Base-by-base conservation (phyloP, 2,329 filamentous ascomycete genomes). In the Talaromyces albobiverticillius region DNA sequence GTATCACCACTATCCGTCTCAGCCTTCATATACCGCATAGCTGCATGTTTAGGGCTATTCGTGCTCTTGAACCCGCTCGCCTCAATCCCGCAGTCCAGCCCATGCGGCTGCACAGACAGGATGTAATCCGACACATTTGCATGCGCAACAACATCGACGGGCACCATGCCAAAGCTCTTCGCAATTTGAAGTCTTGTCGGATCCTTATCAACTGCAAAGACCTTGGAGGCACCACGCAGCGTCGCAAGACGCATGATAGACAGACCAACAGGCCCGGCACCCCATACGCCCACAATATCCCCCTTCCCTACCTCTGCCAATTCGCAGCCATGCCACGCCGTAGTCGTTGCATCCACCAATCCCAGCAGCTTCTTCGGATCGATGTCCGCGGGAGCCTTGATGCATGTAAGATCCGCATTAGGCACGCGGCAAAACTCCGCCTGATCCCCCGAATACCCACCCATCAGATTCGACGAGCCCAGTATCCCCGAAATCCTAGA, bases 371-470 rank as follows among this genome's bases (percentile, higher is more conserved):
- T 69, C 53, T 65, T 62, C 0, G 66, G 59, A 4, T 60, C 57
- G 3, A 67, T 42, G 23, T 64, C 54, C 2, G 57, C 50, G 3
- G 68, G 67, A 9, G 59, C 62, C 53, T 64, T 61, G 31, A 70
- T 58, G 46, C 65, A 67, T 16, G 59, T 60, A 11, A 70, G 38
- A 52, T 71, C 67, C 2, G 67, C 69, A 54, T 68, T 67, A 6
- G 69, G 69, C 9, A 66, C 67, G 6, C 66, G 68, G 45, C 65
- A 67, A 55, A 61, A 72, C 57, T 71, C 69, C 2, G 69, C 69
- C 57, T 72, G 69, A 32, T 67, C 61, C 16, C 69, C 68, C 13
- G 69, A 59, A 58, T 68, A 71, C 14, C 69, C 68, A 2, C 68
- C 68, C 25, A 61, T 65, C n/a, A 68, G 45, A 10, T 63, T 59